phyloP scores from a whole-genome alignment of 305 asterid genomes.

The Solanum aculeatissimum region DNA sequence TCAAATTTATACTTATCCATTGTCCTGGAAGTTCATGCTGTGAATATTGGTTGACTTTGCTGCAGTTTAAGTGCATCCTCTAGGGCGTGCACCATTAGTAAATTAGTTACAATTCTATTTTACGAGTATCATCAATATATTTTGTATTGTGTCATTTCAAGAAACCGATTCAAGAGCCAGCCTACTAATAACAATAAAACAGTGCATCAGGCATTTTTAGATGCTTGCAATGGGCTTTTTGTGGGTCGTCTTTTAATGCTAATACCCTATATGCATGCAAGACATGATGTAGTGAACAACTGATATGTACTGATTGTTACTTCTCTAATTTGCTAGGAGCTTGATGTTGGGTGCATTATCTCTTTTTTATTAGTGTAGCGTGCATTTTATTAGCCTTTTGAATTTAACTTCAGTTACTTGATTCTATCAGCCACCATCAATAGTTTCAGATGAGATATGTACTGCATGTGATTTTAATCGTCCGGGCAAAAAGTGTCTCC shows the following conservation, averaged over 20 bases:
- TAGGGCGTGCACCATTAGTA: not conserved
- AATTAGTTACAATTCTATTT: not conserved
- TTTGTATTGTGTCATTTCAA: not conserved
- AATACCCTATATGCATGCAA: not conserved
- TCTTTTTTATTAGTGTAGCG: not conserved
- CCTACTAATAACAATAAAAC: not conserved
- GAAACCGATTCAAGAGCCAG: not conserved
- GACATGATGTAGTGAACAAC: not conserved
- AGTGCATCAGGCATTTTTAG: not conserved
- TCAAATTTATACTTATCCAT: not conserved
- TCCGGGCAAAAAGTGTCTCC: constrained; percentile 92
- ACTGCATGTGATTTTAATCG: constrained; percentile 99
- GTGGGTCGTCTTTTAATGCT: not conserved
- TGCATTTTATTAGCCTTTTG: not conserved
- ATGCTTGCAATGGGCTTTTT: not conserved
- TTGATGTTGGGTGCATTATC: not conserved
- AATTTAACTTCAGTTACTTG: constrained; percentile 18
- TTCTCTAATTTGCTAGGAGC: not conserved
- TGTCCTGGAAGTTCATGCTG: not conserved
- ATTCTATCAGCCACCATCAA: constrained; percentile 78
- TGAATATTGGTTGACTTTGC: not conserved
- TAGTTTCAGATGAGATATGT: constrained; percentile 94
- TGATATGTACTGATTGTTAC: not conserved
- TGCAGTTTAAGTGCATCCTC: not conserved
- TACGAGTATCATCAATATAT: not conserved